Evolutionary conservation across 2,329 filamentous ascomycete genomes (phyloP), one percentile per base, ranked within the genome.

Genomic region (Fonsecaea pugnacius): DNA sequence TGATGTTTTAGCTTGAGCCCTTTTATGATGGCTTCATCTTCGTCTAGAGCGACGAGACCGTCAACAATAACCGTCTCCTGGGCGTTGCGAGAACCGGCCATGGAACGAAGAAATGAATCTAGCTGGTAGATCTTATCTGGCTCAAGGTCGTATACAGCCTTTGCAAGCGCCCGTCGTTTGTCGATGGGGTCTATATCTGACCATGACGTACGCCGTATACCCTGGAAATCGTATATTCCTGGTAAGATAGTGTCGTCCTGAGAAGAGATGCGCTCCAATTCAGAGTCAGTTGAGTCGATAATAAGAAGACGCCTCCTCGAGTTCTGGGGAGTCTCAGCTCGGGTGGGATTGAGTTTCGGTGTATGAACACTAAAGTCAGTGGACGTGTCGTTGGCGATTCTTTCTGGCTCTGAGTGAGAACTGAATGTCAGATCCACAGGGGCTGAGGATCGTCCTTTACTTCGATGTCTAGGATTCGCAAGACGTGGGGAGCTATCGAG

Each of bases 101-200:
- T 38, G 30, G 52, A 35, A 27, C 52, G 24, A 36, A 69, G 6
- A 30, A 63, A 64, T 1, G n/a, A 5, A 24, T 32, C 46, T 14
- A 69, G 21, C 10, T 36, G 7, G 9, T 18, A n/a, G 16, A 56
- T 35, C 5, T n/a, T 30, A 6, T 60, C 53, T 7, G n/a, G 9
- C 3, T 58, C 48, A 18, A 69, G 50, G n/a, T 24, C 33, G 40
- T 64, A 69, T 24, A 69, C 53, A 24, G 63, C 61, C 60, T 69
- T 77, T 3, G 72, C 73, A 43, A 79, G 66, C 24, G 78, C 65
- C 24, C 70, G 69, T 18, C 67, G 65, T 5, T 80, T 73, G 65
- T 85, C 80, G 2, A 73, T 71, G 8, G 75, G 72, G 40, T 76
- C 69, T 3, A 84, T 71, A 1, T 74, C 60, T 3, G 67, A 59